Conservation (phyloP, 108 stramenopile species). For the Fistulifera solaris region DNA sequence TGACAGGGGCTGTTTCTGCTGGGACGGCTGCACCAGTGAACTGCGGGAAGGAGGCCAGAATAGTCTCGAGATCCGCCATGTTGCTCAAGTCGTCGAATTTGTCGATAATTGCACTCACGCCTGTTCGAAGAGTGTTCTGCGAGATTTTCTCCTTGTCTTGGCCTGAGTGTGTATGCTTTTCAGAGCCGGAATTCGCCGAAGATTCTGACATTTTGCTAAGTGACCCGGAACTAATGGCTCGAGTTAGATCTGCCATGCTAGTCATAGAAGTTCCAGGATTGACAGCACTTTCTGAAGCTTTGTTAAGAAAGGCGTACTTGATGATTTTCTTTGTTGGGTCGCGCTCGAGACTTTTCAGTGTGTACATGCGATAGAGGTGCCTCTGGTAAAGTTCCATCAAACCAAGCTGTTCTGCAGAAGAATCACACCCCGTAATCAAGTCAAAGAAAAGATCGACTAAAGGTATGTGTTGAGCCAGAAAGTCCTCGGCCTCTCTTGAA, state of each 20-base stretch:
- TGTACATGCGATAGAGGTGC: conserved; percentile 76
- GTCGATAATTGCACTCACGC: conserved; percentile 47
- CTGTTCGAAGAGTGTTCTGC: conserved; percentile 46
- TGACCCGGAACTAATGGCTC: conserved; percentile 40
- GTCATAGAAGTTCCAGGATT: conserved; percentile 54
- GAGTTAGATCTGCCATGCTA: conserved; percentile 81
- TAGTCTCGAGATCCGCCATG: conserved; percentile 1
- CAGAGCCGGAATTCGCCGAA: conserved; percentile 35
- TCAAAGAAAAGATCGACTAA: conserved; percentile 83
- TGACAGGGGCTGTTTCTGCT: conserved; percentile 48
- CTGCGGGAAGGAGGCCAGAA: conserved; percentile 22
- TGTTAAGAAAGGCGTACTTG: conserved; percentile 67
- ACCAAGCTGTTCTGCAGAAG: conserved; percentile 41
- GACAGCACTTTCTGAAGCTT: conserved; percentile 59
- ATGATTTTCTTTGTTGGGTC: conserved; percentile 34
- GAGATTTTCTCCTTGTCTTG: conserved; percentile 46
- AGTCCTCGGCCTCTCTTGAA: conserved; percentile 36
- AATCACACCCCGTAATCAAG: conserved; percentile 36
- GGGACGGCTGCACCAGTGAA: conserved; percentile 45
- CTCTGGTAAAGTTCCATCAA: conserved; percentile 80
- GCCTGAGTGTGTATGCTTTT: conserved; percentile 26
- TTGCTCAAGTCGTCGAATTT: conserved; percentile 42
- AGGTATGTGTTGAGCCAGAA: conserved; percentile 72
- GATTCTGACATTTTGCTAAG: conserved; percentile 48
- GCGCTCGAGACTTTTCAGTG: conserved; percentile 50